Evolutionary conservation across 2,329 filamentous ascomycete genomes (phyloP).

Genomic region (Pseudodiploospora longispora): DNA sequence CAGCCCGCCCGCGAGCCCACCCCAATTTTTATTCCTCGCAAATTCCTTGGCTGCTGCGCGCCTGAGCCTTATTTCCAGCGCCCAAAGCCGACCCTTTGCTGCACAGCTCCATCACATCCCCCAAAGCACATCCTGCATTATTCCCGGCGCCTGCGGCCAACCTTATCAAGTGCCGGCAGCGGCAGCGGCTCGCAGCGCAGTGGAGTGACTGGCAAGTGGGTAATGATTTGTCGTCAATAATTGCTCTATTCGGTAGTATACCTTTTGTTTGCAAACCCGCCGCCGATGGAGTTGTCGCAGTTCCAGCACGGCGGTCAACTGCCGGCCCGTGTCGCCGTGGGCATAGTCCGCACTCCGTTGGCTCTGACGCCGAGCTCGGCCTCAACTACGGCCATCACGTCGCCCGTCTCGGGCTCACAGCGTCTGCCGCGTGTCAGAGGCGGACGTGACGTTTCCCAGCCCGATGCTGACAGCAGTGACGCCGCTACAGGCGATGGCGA

Average conservation of each 20-base stretch:
- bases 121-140: neutral
- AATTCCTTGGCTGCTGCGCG: conserved; percentile 1
- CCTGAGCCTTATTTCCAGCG: conserved; percentile 18
- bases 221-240: no score
- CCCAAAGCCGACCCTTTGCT: conserved; percentile 12
- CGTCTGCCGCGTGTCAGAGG: conserved; percentile 9
- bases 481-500: neutral
- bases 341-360: conserved; percentile 3
- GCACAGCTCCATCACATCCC: neutral
- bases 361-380: conserved; percentile 19
- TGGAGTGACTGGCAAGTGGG: no score
- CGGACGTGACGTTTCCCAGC: neutral
- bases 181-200: neutral
- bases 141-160: conserved; percentile 3
- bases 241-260: no score
- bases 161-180: neutral
- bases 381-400: conserved; percentile 15
- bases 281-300: conserved; percentile 19
- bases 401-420: conserved; percentile 17
- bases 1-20: no score
- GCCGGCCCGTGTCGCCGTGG: neutral
- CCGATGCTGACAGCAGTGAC: no score
- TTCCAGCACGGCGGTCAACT: conserved; percentile 13
- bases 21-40: conserved; percentile 1
- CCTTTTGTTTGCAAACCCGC: neutral